A percentile compares a stretch with the other conserved stretches of the same genome.
Conservation (phyloP, 2,329 filamentous ascomycete genomes). For the Fusarium sp. region DNA sequence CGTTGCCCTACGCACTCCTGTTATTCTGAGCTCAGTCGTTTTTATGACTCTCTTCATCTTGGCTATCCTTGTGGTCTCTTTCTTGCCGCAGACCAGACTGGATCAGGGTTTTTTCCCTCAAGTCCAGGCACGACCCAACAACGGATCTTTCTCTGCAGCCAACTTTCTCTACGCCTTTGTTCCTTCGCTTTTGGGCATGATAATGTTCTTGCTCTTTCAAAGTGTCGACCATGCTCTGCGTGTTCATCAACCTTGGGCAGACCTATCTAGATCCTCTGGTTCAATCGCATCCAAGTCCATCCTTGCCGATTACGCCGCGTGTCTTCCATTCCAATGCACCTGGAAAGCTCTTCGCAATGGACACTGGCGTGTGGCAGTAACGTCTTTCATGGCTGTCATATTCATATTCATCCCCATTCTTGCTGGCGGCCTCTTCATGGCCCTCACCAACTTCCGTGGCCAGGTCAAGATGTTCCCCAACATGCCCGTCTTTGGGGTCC, state of each 20-base stretch:
- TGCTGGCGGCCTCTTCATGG: conserved; percentile 78
- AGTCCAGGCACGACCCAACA: conserved; percentile 69
- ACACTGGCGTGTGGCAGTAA: conserved; percentile 72
- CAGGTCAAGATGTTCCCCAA: conserved; percentile 76
- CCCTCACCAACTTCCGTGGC: conserved; percentile 66
- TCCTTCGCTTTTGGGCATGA: conserved; percentile 73
- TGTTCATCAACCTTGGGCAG: conserved; percentile 75
- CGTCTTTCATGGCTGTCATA: conserved; percentile 69
- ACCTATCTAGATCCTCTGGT: conserved; percentile 67
- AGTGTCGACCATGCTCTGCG: conserved; percentile 74
- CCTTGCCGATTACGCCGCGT: conserved; percentile 76
- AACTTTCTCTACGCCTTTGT: conserved; percentile 89
- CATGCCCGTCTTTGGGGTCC: conserved; percentile 76
- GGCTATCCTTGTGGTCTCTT: conserved; percentile 81
- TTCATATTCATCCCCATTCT: conserved; percentile 74
- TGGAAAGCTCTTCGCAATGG: conserved; percentile 67
- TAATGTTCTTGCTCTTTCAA: conserved; percentile 75
- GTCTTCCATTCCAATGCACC: conserved; percentile 69
- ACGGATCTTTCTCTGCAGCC: conserved; percentile 79
- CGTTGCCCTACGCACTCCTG: conserved; percentile 76
- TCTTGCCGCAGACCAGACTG: conserved; percentile 75
- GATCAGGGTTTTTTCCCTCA: conserved; percentile 76
- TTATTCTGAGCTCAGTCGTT: conserved; percentile 74
- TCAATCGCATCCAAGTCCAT: conserved; percentile 71
- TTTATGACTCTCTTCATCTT: conserved; percentile 70